Evolutionary conservation across 2,329 filamentous ascomycete genomes (phyloP).

Genomic region (Elsinoe australis): DNA sequence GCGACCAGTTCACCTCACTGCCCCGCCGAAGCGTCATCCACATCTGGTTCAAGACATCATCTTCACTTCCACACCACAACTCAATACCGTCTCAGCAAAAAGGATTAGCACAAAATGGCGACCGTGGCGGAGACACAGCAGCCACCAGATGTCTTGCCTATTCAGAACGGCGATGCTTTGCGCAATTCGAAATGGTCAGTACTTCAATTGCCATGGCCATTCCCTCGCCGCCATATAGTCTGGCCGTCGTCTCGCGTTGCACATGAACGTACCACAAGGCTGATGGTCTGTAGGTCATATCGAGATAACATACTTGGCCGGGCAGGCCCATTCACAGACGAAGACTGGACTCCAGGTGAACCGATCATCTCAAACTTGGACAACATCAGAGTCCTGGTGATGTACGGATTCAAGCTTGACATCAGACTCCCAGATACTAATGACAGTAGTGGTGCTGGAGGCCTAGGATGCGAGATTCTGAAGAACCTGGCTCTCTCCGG

Average conservation of each 20-base stretch:
- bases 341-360: conserved; percentile 40
- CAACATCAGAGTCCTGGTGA: conserved; percentile 50
- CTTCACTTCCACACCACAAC: conserved; percentile 7
- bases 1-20: too few species aligned
- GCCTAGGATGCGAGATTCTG: conserved; percentile 89
- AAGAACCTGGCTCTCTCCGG: conserved; percentile 93
- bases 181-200: conserved; percentile 18
- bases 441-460: conserved; percentile 69
- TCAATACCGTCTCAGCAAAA: not conserved
- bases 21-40: conserved; percentile 1
- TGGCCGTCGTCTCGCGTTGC: too few species aligned
- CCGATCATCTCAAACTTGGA: conserved; percentile 52
- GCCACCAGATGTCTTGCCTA: conserved; percentile 6
- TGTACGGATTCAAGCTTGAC: not conserved
- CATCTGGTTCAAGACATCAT: not conserved
- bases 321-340: conserved; percentile 72
- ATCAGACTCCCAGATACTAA: not conserved
- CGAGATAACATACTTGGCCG: conserved; percentile 72
- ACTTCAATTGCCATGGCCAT: not conserved
- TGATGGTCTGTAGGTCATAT: conserved; percentile 54
- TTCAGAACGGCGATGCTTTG: not conserved
- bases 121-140: not conserved
- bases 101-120: not conserved
- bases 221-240: too few species aligned
- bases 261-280: too few species aligned